Percentiles rank a stretch among this genome's conserved stretches.
These are phyloP conservation scores for Bryum argenteum DNA, from an alignment of 225 moss, liverwort and hornwort species.

Conservation along the genomic window DNA sequence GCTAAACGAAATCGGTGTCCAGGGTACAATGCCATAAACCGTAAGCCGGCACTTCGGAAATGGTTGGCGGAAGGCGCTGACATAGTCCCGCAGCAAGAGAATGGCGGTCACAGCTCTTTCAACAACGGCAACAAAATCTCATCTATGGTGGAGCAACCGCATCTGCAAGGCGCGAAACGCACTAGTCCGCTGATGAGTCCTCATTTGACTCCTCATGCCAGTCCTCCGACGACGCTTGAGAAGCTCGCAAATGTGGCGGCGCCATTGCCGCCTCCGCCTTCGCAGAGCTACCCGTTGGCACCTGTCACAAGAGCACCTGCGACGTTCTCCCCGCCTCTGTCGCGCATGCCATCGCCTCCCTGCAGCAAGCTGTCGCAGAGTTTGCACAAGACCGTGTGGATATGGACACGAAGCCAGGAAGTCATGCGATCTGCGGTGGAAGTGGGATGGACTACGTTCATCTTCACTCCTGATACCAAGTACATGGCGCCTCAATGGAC, in stretches of 20 bases:
- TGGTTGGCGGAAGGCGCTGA: constrained; percentile 41
- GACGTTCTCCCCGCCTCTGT: constrained; percentile 18
- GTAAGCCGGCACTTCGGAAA: constrained; percentile 47
- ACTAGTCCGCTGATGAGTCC: constrained; percentile 19
- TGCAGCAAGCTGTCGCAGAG: constrained; percentile 42
- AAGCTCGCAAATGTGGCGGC: constrained; percentile 22
- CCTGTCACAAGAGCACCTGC: background rate
- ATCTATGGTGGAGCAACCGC: constrained; percentile 5
- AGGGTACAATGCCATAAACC: constrained; percentile 36
- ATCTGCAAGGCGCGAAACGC: constrained; percentile 11
- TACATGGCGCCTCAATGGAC: constrained; percentile 69
- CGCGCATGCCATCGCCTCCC: constrained; percentile 50
- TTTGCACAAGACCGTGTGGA: constrained; percentile 72
- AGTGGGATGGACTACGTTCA: constrained; percentile 81
- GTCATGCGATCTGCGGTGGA: constrained; percentile 89
- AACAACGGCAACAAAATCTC: constrained; percentile 35
- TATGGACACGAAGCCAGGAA: constrained; percentile 92
- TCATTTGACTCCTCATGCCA: constrained; percentile 19
- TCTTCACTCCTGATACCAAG: constrained; percentile 76
- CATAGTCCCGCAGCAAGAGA: background rate
- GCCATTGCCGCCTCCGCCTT: background rate
- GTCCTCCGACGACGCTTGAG: constrained; percentile 28
- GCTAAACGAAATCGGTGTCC: background rate
- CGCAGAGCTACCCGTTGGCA: constrained; percentile 8
- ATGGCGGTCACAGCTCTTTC: constrained; percentile 3